phyloP scores from a whole-genome alignment of 2,329 filamentous ascomycete genomes.

The Alternaria sp. region DNA sequence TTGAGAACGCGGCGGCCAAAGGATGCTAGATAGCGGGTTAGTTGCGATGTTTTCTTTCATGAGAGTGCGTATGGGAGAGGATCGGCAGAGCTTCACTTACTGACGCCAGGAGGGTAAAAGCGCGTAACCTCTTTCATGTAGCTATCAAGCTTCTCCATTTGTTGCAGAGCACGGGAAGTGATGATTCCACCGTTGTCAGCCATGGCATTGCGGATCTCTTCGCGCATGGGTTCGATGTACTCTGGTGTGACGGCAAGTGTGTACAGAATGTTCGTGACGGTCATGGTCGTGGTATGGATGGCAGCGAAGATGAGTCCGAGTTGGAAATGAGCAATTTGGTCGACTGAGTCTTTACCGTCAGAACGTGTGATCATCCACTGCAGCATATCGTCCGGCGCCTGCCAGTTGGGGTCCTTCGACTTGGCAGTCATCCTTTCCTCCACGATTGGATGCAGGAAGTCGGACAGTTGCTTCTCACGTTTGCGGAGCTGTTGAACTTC shows the following conservation, averaged over 20 bases:
- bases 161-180: conserved; percentile 41
- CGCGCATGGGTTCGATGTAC: conserved; percentile 54
- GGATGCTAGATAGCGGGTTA: conserved; percentile 38
- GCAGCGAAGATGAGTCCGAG: conserved; percentile 42
- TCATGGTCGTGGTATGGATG: conserved; percentile 44
- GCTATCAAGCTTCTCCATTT: conserved; percentile 49
- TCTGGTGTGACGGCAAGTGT: conserved; percentile 47
- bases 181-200: conserved; percentile 45
- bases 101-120: conserved; percentile 33
- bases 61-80: too few relatives aligned
- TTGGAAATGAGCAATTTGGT: conserved; percentile 23
- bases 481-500: conserved; percentile 34
- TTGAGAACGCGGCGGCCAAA: conserved; percentile 63
- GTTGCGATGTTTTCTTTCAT: background rate
- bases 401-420: conserved; percentile 38
- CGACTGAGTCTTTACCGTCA: conserved; percentile 13
- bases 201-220: conserved; percentile 54
- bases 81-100: conserved; percentile 16
- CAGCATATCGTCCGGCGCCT: conserved; percentile 50
- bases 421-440: conserved; percentile 31
- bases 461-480: conserved; percentile 22
- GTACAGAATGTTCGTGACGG: conserved; percentile 41
- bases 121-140: conserved; percentile 50
- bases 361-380: conserved; percentile 48
- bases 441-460: conserved; percentile 38